Evolutionary conservation across 805 yeast species (phyloP).

Genomic region (Henningerozyma blattae): DNA sequence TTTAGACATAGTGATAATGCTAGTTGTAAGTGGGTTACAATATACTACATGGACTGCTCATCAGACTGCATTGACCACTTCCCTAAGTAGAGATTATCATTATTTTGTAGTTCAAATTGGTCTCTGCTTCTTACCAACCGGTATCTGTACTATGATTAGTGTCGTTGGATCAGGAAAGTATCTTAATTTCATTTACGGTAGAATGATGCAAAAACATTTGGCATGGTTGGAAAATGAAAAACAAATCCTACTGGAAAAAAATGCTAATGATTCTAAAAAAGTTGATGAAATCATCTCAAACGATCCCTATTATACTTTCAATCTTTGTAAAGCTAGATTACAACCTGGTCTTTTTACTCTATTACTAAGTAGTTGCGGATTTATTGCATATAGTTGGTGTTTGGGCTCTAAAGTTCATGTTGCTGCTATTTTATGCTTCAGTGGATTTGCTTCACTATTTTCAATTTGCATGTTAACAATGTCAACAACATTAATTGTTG

Average conservation of each 20-base stretch:
- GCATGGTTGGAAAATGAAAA: slow-evolving; percentile 12
- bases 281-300: slow-evolving; percentile 11
- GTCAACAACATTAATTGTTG: slow-evolving; percentile 58
- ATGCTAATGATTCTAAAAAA: slow-evolving; percentile 9
- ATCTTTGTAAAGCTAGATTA: slow-evolving; percentile 44
- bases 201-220: slow-evolving; percentile 11
- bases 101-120: slow-evolving; percentile 51
- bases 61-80: slow-evolving; percentile 52
- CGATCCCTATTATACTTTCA: slow-evolving; percentile 30
- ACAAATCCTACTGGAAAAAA: slow-evolving; percentile 8
- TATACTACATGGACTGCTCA: slow-evolving; percentile 62
- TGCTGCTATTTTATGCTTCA: slow-evolving; percentile 46
- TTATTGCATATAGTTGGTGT: slow-evolving; percentile 64
- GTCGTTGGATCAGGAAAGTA: slow-evolving; percentile 46
- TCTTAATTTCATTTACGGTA: slow-evolving; percentile 34
- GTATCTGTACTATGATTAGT: slow-evolving; percentile 52
- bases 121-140: slow-evolving; percentile 64
- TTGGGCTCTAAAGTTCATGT: slow-evolving; percentile 35
- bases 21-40: slow-evolving; percentile 49
- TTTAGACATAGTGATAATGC: slow-evolving; percentile 33
- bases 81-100: slow-evolving; percentile 37
- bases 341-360: slow-evolving; percentile 35
- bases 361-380: slow-evolving; percentile 26
- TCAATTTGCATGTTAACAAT: slow-evolving; percentile 46
- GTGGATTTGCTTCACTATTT: slow-evolving; percentile 47